These are phyloP conservation scores for Yarrowia sp. DNA, from an alignment of 805 yeast species.

Conservation along the genomic window DNA sequence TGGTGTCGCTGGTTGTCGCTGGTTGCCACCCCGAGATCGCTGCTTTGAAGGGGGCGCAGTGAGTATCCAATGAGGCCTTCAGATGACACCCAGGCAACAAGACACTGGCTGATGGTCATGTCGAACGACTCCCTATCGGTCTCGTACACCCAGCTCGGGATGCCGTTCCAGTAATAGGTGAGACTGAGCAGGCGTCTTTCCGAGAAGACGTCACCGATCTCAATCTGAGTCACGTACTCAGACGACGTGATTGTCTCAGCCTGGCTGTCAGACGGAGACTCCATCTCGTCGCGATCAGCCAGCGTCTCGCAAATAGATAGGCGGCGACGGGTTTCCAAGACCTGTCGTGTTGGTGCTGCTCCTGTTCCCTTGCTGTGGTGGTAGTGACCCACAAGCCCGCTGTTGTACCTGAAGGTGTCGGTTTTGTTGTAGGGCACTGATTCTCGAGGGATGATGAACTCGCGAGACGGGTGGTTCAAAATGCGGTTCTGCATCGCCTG, in stretches of 20 bases:
- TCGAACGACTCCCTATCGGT: constrained; percentile 28
- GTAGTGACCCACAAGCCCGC: constrained; percentile 26
- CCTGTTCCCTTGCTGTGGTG: constrained; percentile 25
- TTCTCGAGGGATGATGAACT: constrained; percentile 28
- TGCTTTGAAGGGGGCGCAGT: neutral
- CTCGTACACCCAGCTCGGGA: constrained; percentile 27
- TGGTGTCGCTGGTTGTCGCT: neutral
- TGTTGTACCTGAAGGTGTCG: constrained; percentile 7
- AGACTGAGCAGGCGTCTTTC: constrained; percentile 19
- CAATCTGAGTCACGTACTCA: constrained; percentile 1
- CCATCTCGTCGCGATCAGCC: neutral
- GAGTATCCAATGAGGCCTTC: constrained; percentile 21
- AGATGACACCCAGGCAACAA: constrained; percentile 27
- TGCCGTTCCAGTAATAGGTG: constrained; percentile 20
- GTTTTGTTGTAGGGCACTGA: constrained; percentile 28
- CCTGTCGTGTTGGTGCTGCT: neutral
- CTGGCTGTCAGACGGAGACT: neutral
- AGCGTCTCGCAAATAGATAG: neutral
- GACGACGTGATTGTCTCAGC: neutral
- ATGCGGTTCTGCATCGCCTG: constrained; percentile 28
- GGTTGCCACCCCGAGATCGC: neutral
- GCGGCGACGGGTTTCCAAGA: neutral
- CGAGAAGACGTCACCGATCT: neutral
- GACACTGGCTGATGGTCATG: constrained; percentile 22
- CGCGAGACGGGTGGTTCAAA: constrained; percentile 29